Evolutionary conservation across 352 stramenopile genomes (phyloP).

Genomic region (Phytophthora tubulina): DNA sequence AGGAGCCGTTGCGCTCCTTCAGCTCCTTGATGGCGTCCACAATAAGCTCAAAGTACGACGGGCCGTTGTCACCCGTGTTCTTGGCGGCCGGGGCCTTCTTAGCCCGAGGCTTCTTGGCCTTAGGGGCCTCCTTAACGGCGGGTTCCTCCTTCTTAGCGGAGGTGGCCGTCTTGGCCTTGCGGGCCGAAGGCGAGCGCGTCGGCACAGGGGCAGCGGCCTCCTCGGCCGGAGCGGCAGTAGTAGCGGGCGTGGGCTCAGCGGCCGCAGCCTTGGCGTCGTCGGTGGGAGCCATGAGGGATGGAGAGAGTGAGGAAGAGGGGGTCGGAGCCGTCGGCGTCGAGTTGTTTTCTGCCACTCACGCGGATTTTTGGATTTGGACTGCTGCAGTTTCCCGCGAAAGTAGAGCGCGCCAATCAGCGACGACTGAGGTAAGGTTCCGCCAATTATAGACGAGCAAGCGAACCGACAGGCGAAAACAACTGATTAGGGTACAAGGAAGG

Average conservation of each 20-base stretch:
- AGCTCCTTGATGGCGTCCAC: slow-evolving; percentile 91
- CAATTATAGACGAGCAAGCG: slow-evolving; percentile 36
- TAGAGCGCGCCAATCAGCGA: slow-evolving; percentile 31
- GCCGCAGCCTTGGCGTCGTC: slow-evolving; percentile 69
- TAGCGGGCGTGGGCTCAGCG: slow-evolving; percentile 44
- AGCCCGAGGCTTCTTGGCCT: slow-evolving; percentile 66
- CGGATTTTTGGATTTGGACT: slow-evolving; percentile 39
- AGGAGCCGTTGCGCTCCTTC: slow-evolving; percentile 94
- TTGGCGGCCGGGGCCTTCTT: slow-evolving; percentile 54
- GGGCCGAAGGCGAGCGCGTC: slow-evolving; percentile 64
- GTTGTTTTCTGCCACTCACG: slow-evolving; percentile 56
- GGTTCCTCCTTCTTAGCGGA: slow-evolving; percentile 43
- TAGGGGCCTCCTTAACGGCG: slow-evolving; percentile 51
- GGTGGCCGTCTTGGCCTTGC: slow-evolving; percentile 73
- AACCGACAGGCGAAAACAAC: slow-evolving; percentile 34
- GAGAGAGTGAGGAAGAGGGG: slow-evolving; percentile 1
- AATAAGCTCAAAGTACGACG: slow-evolving; percentile 92
- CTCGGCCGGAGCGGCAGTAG: slow-evolving; percentile 27
- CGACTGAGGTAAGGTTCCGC: slow-evolving; percentile 25
- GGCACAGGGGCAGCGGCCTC: slow-evolving; percentile 29
- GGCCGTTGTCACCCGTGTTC: slow-evolving; percentile 52
- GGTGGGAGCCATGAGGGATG: slow-evolving; percentile 41
- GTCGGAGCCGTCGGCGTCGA: slow-evolving; percentile 48
- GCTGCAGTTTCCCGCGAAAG: slow-evolving; percentile 31
- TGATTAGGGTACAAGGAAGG: slow-evolving; percentile 37